Evolutionary conservation across 176 grass and related monocot species (phyloP), one percentile per base, ranked within the genome.

Genomic region (Avena atlantica): DNA sequence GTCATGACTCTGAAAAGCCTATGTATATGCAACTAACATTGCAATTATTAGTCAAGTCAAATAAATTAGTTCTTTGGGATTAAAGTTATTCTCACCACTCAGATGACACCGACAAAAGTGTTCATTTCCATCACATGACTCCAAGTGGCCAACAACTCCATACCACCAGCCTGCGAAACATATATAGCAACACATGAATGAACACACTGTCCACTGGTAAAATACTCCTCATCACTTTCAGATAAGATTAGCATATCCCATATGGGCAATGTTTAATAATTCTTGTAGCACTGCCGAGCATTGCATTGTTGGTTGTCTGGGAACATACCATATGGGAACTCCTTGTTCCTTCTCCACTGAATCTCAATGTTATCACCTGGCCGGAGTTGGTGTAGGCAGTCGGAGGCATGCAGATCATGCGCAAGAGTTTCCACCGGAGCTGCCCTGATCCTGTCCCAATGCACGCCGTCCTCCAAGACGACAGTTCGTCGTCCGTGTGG

Each of bases 131-230:
- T 93, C 92, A 79, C 94, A 99, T 83, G 97, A 90, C 73, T 89
- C 92, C 89, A 92, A 94, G 88, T 99, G 97, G 44, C 94, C 90
- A 76, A 99, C 92, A 65, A 94, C 94, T 87, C 94, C 97, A 92
- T 99, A 99, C 97, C 97, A 99, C 97, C 97, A 99, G 81, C 97
- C 97, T 99, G 89, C 74, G 82, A 91, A 77, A 89, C 80, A 94
- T 52, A 75, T 51, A 75, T 74, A 84, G 81, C 59, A 81, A 77
- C 62, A 77, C 49, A 82, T 70, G 66, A 66, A 91, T 91, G 62
- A 89, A 52, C 82, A 90, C 52, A 78, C 74, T 85, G 29, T 76
- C 86, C 70, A 78, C 62, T 72, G 8, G 62, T 71, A 90, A 76
- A 80, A 78, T 90, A 83, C 66, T 89, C 86, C 13, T 81, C n/a